Base-by-base conservation (phyloP, 768 basidiomycete genomes). In the Tricholoma sp. region DNA sequence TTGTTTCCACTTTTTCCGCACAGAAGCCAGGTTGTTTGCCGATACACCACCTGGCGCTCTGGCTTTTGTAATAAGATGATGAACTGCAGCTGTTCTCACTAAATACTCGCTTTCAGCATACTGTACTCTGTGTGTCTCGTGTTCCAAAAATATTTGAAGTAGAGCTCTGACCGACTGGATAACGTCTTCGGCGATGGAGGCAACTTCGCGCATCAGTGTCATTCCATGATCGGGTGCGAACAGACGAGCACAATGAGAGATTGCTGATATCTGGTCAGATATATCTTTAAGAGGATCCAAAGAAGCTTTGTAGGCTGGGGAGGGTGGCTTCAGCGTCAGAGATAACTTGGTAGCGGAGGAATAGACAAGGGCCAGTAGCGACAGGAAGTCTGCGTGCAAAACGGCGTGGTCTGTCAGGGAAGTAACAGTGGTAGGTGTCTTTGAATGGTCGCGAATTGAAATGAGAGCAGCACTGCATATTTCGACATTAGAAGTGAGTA, bases 301-400 rank as follows among this genome's bases (percentile, higher is more conserved):
- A 11, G 83, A 73, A 1, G 85, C 81, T 2, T 74, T 64, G 63
- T 81, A 79, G 4, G 83, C 72, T 1, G 83, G 83, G 0, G 76
- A 72, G 3, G 81, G 68, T 5, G 86, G 83, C 43, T 85, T 88
- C 52, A 88, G 75, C 1, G 80, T 75, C 32, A 90, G 77, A 4
- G 88, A 75, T 22, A 87, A 67, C 64, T 85, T 88, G 18, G 86
- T 88, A 4, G 79, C 71, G 29, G 78, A 70, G 19, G 73, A 68
- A 66, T 85, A 74, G n/a, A 88, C 64, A 59, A 88, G 75, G 4
- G 81, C 72, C 46, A 88, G 74, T 34, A 89, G 70, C 2, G 83
- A 78, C 19, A 83, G 57, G 16, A 85, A 69, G 64, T 90, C 88
- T 32, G 76, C 75, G 60, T 74, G 79, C 47, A 89, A 61, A 55